These are phyloP conservation scores for Musa beccarii DNA, from an alignment of 176 grass and related monocot species.

Conservation along the genomic window DNA sequence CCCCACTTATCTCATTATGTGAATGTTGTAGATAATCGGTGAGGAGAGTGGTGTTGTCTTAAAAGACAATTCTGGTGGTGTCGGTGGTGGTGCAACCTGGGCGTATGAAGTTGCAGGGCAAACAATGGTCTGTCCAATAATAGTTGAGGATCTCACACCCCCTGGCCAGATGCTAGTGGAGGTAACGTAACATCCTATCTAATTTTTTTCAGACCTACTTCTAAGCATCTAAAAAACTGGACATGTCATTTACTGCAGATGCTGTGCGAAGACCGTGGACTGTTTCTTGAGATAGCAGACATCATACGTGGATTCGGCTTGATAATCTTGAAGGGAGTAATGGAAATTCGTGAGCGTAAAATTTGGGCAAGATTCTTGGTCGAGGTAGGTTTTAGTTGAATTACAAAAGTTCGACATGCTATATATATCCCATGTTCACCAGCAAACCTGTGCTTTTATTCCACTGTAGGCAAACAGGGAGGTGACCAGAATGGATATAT, in stretches of 20 bases:
- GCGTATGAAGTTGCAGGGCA: constrained; percentile 95
- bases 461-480: constrained; percentile 72
- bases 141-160: constrained; percentile 84
- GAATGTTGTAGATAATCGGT: constrained; percentile 63
- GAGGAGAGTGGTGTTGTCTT: constrained; percentile 79
- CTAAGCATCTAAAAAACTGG: neutral
- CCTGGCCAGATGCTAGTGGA: constrained; percentile 96
- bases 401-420: neutral
- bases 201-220: neutral
- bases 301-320: constrained; percentile 86
- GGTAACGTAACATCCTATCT: constrained; percentile 32
- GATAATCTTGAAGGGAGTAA: constrained; percentile 89
- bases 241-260: constrained; percentile 38
- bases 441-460: constrained; percentile 14
- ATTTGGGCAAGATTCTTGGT: constrained; percentile 94
- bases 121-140: constrained; percentile 98
- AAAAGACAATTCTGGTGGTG: constrained; percentile 68
- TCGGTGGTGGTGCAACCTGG: constrained; percentile 69
- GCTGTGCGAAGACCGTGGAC: constrained; percentile 79
- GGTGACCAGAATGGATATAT: constrained; percentile 96
- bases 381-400: constrained; percentile 38
- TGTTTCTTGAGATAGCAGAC: constrained; percentile 98
- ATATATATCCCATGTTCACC: neutral
- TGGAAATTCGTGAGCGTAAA: constrained; percentile 88
- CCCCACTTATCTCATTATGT: neutral